Evolutionary conservation across 371 early-diverging fungal species (phyloP).

Genomic region (Actinomortierella ambigua): DNA sequence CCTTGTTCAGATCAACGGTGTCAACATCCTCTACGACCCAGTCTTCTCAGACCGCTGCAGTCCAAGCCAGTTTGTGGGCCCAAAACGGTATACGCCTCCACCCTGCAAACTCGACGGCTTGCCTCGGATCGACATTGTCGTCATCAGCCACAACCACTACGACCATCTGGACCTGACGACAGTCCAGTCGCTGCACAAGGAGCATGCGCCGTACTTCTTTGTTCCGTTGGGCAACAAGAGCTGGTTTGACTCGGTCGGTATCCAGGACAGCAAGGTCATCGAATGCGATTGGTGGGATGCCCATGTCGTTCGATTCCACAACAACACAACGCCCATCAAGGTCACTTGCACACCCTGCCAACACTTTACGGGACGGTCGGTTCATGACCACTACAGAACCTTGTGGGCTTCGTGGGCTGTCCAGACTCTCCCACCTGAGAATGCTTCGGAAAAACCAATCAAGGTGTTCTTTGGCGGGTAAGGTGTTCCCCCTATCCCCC

Average conservation of each 20-base stretch:
- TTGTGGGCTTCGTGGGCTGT: conserved; percentile 80
- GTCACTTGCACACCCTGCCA: conserved; percentile 77
- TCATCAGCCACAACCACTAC: conserved; percentile 80
- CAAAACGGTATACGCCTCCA: conserved; percentile 66
- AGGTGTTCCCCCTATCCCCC: not conserved
- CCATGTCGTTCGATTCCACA: conserved; percentile 47
- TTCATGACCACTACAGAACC: conserved; percentile 69
- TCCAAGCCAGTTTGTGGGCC: conserved; percentile 63
- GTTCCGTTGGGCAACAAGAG: conserved; percentile 77
- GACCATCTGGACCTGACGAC: conserved; percentile 77
- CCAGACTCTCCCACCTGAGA: conserved; percentile 40
- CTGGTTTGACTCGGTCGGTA: conserved; percentile 61
- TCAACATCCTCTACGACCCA: conserved; percentile 76
- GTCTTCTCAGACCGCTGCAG: conserved; percentile 76
- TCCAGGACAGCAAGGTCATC: conserved; percentile 51
- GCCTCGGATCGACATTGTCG: conserved; percentile 69
- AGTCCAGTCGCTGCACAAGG: conserved; percentile 53
- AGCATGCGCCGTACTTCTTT: conserved; percentile 59
- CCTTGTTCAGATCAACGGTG: conserved; percentile 63
- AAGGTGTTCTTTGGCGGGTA: conserved; percentile 75
- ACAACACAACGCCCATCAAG: conserved; percentile 28
- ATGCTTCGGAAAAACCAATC: conserved; percentile 18
- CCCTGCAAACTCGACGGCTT: conserved; percentile 72
- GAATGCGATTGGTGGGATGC: conserved; percentile 87
- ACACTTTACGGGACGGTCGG: conserved; percentile 73